phyloP scores from a whole-genome alignment of 176 grass and related monocot genomes.

The Leersia perrieri region DNA sequence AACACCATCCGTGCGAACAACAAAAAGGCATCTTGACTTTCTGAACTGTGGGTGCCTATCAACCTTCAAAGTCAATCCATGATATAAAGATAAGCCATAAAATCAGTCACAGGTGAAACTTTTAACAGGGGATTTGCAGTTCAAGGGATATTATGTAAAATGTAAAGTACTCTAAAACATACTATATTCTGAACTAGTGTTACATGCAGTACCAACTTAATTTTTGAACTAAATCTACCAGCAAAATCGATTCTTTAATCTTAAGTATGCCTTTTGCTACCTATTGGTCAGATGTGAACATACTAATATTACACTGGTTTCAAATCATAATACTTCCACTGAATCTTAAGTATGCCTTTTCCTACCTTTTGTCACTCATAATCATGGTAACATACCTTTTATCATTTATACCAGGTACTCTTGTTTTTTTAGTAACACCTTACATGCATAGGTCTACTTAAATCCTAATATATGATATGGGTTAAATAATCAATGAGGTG shows the following conservation, averaged over 20 bases:
- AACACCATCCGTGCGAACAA: constrained; percentile 74
- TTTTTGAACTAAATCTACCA: background rate
- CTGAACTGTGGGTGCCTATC: constrained; percentile 83
- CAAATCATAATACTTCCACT: background rate
- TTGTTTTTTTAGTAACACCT: background rate
- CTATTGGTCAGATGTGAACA: background rate
- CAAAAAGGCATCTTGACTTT: constrained; percentile 90
- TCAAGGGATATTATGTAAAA: background rate
- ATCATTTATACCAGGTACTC: background rate
- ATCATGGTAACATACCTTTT: background rate
- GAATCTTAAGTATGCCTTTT: background rate
- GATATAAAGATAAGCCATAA: background rate
- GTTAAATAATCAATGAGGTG: background rate
- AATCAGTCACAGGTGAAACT: background rate
- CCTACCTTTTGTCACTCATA: background rate
- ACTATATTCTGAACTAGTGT: background rate
- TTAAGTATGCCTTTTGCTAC: too few relatives aligned
- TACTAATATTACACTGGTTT: background rate
- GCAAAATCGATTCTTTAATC: background rate
- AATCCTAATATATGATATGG: background rate
- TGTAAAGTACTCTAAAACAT: background rate
- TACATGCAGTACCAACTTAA: background rate
- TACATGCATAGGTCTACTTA: background rate
- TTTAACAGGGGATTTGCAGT: background rate
- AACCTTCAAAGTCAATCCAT: constrained; percentile 49